Base-by-base conservation (phyloP, 1,284 basidiomycete genomes). In the Gymnopus androsaceus region DNA sequence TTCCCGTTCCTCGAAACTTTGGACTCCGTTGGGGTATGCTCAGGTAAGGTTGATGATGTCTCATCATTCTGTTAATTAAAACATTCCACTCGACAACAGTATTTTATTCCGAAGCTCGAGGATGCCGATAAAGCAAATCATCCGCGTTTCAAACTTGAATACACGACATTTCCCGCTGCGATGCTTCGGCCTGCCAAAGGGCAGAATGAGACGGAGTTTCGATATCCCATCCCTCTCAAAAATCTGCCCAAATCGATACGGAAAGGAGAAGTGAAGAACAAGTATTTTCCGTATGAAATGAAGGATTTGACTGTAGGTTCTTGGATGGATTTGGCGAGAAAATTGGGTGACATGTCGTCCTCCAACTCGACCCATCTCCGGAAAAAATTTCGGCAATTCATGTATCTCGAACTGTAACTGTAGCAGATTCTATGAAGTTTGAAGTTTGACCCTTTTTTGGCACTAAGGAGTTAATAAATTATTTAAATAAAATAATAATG, bases 21-120 rank as follows among this genome's bases (percentile, higher is more conserved):
- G 87, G 79, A 84, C 84, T 21, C 84, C 87, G n/a, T 74, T 93
- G 36, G 90, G 90, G 51, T 94, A 87, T 75, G 85, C 87, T 51
- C 91, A 94, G 81, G 88, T 88, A 65, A 60, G 77, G 21, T 23
- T 41, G 19, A 25, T 66, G 56, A 57, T 54, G 44, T 41, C 19
- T 41, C 28, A 38, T 33, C 51, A 37, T 28, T 4, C 6, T 12
- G 30, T 40, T 54, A 45, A 37, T 31, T 27, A 37, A 23, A 37
- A 34, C 28, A 41, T 34, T 45, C 48, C 31, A 60, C 17, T 57
- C 25, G 53, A 21, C 41, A 49, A 27, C 25, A 92, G 84, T 94
- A 88, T 68, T 95, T 87, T 73, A 75, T 94, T 49, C 87, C 92
- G 3, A 75, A 84, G 56, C 72, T 94, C 21, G 82, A 81, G 38